Conservation (phyloP, 306 rosid species). For the Vigna radiata region DNA sequence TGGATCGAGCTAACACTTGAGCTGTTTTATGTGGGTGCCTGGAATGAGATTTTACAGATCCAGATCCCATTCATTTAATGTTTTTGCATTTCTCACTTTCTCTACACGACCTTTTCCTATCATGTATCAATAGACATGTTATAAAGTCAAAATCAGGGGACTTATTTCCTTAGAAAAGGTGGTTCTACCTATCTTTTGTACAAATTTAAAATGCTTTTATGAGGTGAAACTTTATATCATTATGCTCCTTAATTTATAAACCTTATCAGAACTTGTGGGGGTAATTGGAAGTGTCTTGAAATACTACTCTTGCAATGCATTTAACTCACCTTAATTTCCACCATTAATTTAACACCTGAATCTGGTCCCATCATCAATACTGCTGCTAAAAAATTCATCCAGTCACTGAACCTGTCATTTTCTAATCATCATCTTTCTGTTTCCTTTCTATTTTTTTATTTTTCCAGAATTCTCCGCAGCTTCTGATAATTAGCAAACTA, state of each 20-base stretch:
- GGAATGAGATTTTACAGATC: not conserved
- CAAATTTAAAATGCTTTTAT: not conserved
- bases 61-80: not conserved
- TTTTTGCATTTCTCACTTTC: not conserved
- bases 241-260: not conserved
- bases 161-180: not conserved
- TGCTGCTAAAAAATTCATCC: not conserved
- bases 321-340: not conserved
- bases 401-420: not conserved
- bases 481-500: not conserved
- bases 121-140: not conserved
- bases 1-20: constrained; percentile 14
- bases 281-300: not conserved
- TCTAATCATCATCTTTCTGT: not conserved
- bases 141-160: not conserved
- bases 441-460: not conserved
- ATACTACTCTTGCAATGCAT: not conserved
- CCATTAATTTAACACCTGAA: not conserved
- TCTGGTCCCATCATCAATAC: not conserved
- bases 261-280: not conserved
- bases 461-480: not conserved
- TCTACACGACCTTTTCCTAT: not conserved
- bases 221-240: not conserved
- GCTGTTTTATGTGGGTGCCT: not conserved
- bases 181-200: not conserved